Percentiles rank a stretch among this genome's conserved stretches.
phyloP scores from a whole-genome alignment of 2,329 filamentous ascomycete genomes.

The Incumbomyces lentus region DNA sequence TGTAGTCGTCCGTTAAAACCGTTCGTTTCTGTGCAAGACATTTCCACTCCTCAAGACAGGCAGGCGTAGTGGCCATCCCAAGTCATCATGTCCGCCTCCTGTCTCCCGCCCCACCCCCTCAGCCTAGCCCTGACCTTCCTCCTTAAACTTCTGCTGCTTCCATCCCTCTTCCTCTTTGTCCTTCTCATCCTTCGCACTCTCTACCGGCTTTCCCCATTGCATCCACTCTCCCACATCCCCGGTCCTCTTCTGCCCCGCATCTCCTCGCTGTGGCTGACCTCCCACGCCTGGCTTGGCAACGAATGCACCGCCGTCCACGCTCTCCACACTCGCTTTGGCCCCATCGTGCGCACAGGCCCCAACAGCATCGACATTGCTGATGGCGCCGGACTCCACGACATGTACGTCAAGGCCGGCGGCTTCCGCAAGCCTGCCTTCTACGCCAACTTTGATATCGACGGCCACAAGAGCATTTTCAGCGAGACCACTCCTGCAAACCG shows the following conservation, averaged over 20 bases:
- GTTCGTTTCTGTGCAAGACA: too few relatives aligned
- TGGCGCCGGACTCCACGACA: slow-evolving; percentile 36
- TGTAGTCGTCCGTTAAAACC: too few relatives aligned
- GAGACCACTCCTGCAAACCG: slow-evolving; percentile 29
- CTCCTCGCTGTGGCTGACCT: slow-evolving; percentile 26
- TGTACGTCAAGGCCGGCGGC: slow-evolving; percentile 44
- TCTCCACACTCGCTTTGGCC: slow-evolving; percentile 28
- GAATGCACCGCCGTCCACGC: slow-evolving; percentile 23
- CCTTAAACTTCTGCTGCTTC: neutral
- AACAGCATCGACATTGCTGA: slow-evolving; percentile 35
- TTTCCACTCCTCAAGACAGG: too few relatives aligned
- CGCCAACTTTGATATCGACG: slow-evolving; percentile 48
- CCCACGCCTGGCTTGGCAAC: slow-evolving; percentile 26
- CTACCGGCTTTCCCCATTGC: slow-evolving; percentile 4
- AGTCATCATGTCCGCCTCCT: too few relatives aligned
- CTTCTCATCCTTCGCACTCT: slow-evolving; percentile 2
- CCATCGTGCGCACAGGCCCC: slow-evolving; percentile 29
- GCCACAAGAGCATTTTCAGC: slow-evolving; percentile 43
- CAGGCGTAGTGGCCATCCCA: too few relatives aligned
- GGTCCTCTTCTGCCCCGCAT: slow-evolving; percentile 19
- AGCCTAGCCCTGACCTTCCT: neutral
- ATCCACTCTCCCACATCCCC: neutral
- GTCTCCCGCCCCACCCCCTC: too few relatives aligned
- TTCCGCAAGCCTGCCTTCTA: slow-evolving; percentile 45
- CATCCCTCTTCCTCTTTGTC: slow-evolving; percentile 10